Conservation (phyloP, 2,329 filamentous ascomycete genomes). For the Septoria linicola region DNA sequence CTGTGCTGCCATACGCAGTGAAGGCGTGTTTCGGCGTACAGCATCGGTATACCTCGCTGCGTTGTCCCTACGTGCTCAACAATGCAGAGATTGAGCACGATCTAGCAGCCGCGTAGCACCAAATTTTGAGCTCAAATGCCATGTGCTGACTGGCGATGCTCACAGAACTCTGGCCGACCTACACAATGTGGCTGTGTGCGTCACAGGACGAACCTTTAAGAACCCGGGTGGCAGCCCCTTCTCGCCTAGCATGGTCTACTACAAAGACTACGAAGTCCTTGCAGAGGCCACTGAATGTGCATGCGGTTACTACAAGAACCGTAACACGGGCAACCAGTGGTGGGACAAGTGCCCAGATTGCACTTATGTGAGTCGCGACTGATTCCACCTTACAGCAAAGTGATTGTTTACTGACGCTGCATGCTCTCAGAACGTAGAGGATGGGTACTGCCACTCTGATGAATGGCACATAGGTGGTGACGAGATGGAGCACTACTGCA, state of each 20-base stretch:
- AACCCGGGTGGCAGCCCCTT: conserved; percentile 5
- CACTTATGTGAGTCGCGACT: conserved; percentile 2
- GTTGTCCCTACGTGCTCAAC: too few species aligned
- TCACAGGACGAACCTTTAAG: not conserved
- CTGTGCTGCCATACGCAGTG: too few species aligned
- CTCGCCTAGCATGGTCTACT: not conserved
- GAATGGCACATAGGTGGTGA: conserved; percentile 17
- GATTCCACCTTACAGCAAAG: too few species aligned
- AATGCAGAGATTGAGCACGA: too few species aligned
- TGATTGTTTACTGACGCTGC: not conserved
- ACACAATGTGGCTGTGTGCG: conserved; percentile 11
- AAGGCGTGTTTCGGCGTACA: too few species aligned
- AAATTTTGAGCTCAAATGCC: too few species aligned
- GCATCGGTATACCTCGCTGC: too few species aligned
- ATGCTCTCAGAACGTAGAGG: not conserved
- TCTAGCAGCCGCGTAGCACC: too few species aligned
- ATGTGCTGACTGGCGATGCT: not conserved
- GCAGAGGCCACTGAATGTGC: conserved; percentile 6
- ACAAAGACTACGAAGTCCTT: conserved; percentile 9
- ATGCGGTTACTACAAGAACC: conserved; percentile 12
- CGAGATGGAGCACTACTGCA: conserved; percentile 16
- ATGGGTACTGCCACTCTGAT: conserved; percentile 1
- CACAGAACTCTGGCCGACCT: conserved; percentile 4
- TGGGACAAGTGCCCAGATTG: conserved; percentile 16
- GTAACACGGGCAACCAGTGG: conserved; percentile 12